phyloP scores from a whole-genome alignment of 371 early-diverging fungal species.

The Furculomyces boomerangus region DNA sequence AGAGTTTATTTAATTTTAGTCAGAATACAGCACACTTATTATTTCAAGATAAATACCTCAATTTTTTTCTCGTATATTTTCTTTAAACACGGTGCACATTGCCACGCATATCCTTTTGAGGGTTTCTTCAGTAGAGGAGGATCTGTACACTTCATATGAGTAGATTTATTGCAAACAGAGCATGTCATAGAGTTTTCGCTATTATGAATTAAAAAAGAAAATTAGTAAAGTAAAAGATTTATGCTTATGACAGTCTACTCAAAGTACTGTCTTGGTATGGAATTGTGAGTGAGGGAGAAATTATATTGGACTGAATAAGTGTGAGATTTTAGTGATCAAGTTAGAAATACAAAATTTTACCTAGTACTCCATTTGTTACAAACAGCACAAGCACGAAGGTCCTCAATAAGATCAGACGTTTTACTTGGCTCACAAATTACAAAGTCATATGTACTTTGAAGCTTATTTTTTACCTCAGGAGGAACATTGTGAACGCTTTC shows the following conservation, averaged over 20 bases:
- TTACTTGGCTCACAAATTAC: slow-evolving; percentile 70
- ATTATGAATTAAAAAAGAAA: slow-evolving; percentile 1
- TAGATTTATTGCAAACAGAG: slow-evolving; percentile 45
- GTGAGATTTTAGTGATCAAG: background rate
- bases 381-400: slow-evolving; percentile 47
- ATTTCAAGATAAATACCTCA: background rate
- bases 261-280: background rate
- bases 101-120: slow-evolving; percentile 64
- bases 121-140: slow-evolving; percentile 55
- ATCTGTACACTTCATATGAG: slow-evolving; percentile 56
- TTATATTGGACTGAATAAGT: background rate
- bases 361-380: slow-evolving; percentile 57
- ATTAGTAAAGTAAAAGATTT: background rate
- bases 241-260: background rate
- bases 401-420: slow-evolving; percentile 47
- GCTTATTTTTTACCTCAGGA: slow-evolving; percentile 38
- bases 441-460: slow-evolving; percentile 47
- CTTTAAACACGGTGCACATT: slow-evolving; percentile 48
- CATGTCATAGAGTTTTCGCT: slow-evolving; percentile 39
- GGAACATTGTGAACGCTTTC: slow-evolving; percentile 63
- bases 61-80: slow-evolving; percentile 10
- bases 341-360: background rate
- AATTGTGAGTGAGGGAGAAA: background rate
- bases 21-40: too few species aligned
- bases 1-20: too few species aligned